Percentiles rank a stretch among this genome's conserved stretches.
Evolutionary conservation across 768 basidiomycete genomes (phyloP).

Genomic region (Boletus barrowsii): DNA sequence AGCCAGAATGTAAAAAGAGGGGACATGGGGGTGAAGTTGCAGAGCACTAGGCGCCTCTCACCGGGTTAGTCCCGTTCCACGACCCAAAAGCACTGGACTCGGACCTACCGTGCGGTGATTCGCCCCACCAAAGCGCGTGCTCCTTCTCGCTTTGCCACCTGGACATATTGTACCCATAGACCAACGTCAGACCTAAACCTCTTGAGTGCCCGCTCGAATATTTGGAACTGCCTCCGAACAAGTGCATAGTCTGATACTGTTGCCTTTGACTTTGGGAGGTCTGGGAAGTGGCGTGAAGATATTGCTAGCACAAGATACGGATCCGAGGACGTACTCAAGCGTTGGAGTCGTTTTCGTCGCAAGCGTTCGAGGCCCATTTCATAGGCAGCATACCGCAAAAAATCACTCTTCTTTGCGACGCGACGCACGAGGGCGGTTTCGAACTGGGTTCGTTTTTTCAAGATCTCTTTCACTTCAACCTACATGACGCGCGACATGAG

Average conservation of each 20-base stretch:
- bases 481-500: slow-evolving; percentile 26
- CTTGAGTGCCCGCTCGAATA: slow-evolving; percentile 85
- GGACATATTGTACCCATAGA: slow-evolving; percentile 87
- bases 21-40: slow-evolving; percentile 78
- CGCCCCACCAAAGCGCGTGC: slow-evolving; percentile 78
- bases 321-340: slow-evolving; percentile 53
- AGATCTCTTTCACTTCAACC: slow-evolving; percentile 80
- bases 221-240: slow-evolving; percentile 80
- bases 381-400: slow-evolving; percentile 86
- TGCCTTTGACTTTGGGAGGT: slow-evolving; percentile 37
- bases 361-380: slow-evolving; percentile 87
- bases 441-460: slow-evolving; percentile 79
- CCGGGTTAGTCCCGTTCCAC: slow-evolving; percentile 4
- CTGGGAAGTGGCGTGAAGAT: slow-evolving; percentile 13
- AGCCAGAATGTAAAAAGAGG: slow-evolving; percentile 78
- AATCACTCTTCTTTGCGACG: slow-evolving; percentile 83
- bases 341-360: slow-evolving; percentile 67
- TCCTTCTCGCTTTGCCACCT: slow-evolving; percentile 76
- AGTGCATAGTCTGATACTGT: slow-evolving; percentile 84
- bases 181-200: slow-evolving; percentile 87
- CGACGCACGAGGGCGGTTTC: slow-evolving; percentile 83
- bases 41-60: slow-evolving; percentile 56
- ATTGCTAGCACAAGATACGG: not conserved
- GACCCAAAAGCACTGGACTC: not conserved
- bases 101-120: slow-evolving; percentile 72